These are phyloP conservation scores for Penicillium cataractarum DNA, from an alignment of 495 filamentous ascomycete genomes.

Conservation along the genomic window DNA sequence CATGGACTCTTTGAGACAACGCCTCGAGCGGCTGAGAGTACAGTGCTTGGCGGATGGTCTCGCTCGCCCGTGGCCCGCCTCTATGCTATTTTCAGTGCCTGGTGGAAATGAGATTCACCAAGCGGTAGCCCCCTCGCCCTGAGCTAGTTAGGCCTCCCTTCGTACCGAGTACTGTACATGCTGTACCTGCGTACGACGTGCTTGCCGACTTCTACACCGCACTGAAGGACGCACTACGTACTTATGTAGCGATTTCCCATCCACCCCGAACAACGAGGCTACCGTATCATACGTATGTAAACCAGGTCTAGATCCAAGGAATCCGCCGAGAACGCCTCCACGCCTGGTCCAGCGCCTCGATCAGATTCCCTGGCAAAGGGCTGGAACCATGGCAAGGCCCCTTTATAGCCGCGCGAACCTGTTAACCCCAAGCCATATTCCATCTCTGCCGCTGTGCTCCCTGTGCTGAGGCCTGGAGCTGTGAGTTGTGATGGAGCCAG, in stretches of 20 bases:
- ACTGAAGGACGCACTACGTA: background rate
- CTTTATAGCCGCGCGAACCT: background rate
- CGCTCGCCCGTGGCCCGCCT: background rate
- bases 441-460: background rate
- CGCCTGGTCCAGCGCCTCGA: background rate
- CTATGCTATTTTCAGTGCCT: background rate
- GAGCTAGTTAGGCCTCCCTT: too few relatives aligned
- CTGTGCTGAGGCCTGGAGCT: background rate
- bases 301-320: background rate
- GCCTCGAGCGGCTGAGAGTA: background rate
- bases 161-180: too few relatives aligned
- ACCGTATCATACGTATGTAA: background rate
- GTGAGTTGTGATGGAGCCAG: background rate
- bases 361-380: background rate
- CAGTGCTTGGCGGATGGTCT: background rate
- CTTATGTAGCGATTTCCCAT: background rate
- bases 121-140: background rate
- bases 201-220: too few relatives aligned
- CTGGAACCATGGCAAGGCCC: background rate
- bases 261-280: background rate
- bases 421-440: background rate
- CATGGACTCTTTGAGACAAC: background rate
- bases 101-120: constrained; percentile 1
- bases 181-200: too few relatives aligned
- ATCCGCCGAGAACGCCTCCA: background rate